Conservation (phyloP, 441 rosid species). For the Populus hybrid region DNA sequence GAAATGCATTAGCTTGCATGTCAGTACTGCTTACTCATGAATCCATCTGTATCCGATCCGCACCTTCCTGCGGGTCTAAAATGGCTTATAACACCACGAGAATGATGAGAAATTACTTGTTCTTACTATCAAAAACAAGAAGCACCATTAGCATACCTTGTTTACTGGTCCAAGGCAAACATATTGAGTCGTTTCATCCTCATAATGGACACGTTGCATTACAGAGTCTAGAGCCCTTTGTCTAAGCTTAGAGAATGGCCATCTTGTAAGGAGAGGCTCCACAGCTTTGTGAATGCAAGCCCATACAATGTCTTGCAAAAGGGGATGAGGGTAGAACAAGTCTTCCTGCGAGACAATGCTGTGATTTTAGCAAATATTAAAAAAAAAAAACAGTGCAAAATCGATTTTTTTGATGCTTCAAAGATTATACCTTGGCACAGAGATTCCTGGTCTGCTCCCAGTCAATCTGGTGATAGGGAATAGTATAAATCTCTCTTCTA, state of each 20-base stretch:
- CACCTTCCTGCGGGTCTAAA: no score
- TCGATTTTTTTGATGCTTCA: no score
- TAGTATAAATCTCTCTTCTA: constrained; percentile 60
- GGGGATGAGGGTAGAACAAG: constrained; percentile 50
- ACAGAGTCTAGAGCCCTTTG: constrained; percentile 34
- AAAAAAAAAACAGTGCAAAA: background rate
- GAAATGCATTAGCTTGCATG: no score
- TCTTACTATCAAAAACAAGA: background rate
- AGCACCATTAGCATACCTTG: constrained; percentile 35
- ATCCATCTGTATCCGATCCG: no score
- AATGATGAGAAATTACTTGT: background rate
- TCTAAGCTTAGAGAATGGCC: constrained; percentile 57
- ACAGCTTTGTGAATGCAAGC: constrained; percentile 34
- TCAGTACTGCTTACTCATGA: no score
- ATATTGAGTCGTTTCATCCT: constrained; percentile 53
- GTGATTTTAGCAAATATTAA: background rate
- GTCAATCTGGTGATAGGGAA: constrained; percentile 63
- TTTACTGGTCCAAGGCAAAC: constrained; percentile 62
- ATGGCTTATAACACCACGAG: no score
- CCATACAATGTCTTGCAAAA: constrained; percentile 62
- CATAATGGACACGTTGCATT: constrained; percentile 58
- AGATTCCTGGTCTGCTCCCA: constrained; percentile 67
- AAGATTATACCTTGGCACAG: constrained; percentile 64
- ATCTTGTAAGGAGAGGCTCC: constrained; percentile 49
- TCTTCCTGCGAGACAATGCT: constrained; percentile 43